These are phyloP conservation scores for Annulohypoxylon bovei DNA, from an alignment of 495 filamentous ascomycete genomes.

Conservation along the genomic window DNA sequence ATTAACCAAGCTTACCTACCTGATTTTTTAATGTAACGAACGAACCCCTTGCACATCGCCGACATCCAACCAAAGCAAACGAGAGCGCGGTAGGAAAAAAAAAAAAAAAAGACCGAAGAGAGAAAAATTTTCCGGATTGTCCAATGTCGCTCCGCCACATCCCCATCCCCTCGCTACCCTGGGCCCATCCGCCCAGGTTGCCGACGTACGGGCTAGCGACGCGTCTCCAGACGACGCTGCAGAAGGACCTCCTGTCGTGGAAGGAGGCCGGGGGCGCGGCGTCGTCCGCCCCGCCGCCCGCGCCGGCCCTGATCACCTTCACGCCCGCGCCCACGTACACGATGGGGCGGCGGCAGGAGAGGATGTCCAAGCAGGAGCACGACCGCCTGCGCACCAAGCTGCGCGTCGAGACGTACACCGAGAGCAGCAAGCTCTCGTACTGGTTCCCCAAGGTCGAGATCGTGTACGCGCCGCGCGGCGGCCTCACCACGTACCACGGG, in stretches of 20 bases:
- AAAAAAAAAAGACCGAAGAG: background rate
- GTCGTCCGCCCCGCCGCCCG: constrained; percentile 49
- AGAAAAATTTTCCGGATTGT: background rate
- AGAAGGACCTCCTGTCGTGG: constrained; percentile 55
- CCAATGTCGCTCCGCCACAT: constrained; percentile 69
- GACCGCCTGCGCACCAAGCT: constrained; percentile 53
- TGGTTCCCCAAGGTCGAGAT: constrained; percentile 64
- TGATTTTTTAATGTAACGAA: background rate
- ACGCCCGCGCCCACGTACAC: constrained; percentile 88
- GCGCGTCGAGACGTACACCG: constrained; percentile 33
- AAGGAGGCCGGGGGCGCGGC: constrained; percentile 47
- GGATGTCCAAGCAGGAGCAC: constrained; percentile 56
- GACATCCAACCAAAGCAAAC: background rate
- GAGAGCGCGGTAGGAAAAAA: background rate
- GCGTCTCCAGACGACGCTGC: constrained; percentile 54
- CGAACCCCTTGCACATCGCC: background rate
- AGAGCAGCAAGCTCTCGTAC: constrained; percentile 33
- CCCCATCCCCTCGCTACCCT: constrained; percentile 66
- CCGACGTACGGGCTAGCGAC: constrained; percentile 54
- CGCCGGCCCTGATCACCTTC: constrained; percentile 84
- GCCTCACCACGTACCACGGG: constrained; percentile 94
- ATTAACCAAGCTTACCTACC: background rate
- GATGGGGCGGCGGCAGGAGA: constrained; percentile 82
- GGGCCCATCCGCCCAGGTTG: constrained; percentile 51
- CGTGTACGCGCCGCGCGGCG: constrained; percentile 78